Evolutionary conservation across 208 protist genomes (phyloP), one percentile per base, ranked within the genome.

Genomic region (Kentomonas sorsogonicus): DNA sequence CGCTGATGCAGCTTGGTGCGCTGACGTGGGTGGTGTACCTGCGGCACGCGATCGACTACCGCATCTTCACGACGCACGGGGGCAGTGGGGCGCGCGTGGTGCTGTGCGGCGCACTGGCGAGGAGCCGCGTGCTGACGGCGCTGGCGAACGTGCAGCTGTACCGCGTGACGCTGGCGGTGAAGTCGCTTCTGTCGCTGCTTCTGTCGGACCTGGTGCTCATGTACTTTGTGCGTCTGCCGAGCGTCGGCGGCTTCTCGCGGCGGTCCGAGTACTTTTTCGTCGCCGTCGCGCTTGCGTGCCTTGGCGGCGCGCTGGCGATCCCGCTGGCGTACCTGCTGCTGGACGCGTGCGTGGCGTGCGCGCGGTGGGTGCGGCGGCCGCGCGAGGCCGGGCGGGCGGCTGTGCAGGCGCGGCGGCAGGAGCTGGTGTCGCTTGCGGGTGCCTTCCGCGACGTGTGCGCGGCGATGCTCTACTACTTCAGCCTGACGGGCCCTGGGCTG

Each of bases 161-260:
- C 15, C 7, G n/a, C 25, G 20, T 60, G n/a, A 27, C 29, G 0
- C 7, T 4, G 16, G 15, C 18, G 9, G 51, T 53, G 0, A 18
- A n/a, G n/a, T n/a, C n/a, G n/a, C n/a, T n/a, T n/a, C n/a, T n/a
- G n/a, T n/a, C 13, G 40, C 38, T 30, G 1, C 55, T 69, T 27
- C 18, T 69, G 10, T 33, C 41, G 6, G 47, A 50, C 2, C 31
- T 69, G 3, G 43, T 69, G 16, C 26, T 63, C 10, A 53, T 63
- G 15, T 51, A 48, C 40, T 63, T 69, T 16, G 44, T n/a, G 22
- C n/a, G n/a, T n/a, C n/a, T n/a, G n/a, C n/a, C n/a, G n/a, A n/a
- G n/a, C n/a, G n/a, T n/a, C n/a, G n/a, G n/a, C n/a, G n/a, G n/a
- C n/a, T n/a, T n/a, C n/a, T n/a, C n/a, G n/a, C n/a, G n/a, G n/a